Conservation (phyloP, 1,284 basidiomycete species). For the Apiotrichum brassicae region DNA sequence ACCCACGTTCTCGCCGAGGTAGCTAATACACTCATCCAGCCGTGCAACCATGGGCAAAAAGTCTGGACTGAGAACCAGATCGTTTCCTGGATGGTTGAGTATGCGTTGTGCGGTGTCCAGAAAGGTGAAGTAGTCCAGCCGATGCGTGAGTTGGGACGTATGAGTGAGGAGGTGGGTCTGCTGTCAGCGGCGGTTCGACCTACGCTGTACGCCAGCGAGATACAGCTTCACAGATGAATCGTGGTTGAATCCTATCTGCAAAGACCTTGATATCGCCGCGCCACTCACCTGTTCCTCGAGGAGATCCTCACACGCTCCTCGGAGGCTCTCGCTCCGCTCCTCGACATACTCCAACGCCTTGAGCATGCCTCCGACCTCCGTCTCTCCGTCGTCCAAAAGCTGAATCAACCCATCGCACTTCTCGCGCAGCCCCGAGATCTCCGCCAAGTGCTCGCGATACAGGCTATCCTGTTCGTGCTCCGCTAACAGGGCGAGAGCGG, state of each 20-base stretch:
- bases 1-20: slow-evolving; percentile 74
- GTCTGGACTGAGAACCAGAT: slow-evolving; percentile 76
- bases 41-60: slow-evolving; percentile 91
- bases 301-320: slow-evolving; percentile 81
- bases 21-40: slow-evolving; percentile 84
- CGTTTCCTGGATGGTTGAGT: slow-evolving; percentile 85
- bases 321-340: slow-evolving; percentile 74
- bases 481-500: slow-evolving; percentile 74
- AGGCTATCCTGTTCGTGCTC: slow-evolving; percentile 85
- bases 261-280: too few relatives aligned
- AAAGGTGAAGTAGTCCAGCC: slow-evolving; percentile 84
- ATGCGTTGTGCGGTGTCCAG: slow-evolving; percentile 81
- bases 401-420: slow-evolving; percentile 66
- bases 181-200: slow-evolving; percentile 1
- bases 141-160: slow-evolving; percentile 66
- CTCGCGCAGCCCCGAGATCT: slow-evolving; percentile 64
- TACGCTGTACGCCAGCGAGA: too few relatives aligned
- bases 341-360: slow-evolving; percentile 77
- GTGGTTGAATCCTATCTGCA: too few relatives aligned
- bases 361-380: slow-evolving; percentile 70
- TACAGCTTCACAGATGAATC: too few relatives aligned
- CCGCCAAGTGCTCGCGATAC: slow-evolving; percentile 72
- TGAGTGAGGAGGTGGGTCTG: slow-evolving; percentile 63
- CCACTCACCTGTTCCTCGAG: slow-evolving; percentile 70
- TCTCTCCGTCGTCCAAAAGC: slow-evolving; percentile 63